Percentiles rank a stretch among this genome's conserved stretches.
phyloP scores from a whole-genome alignment of 2,329 filamentous ascomycete genomes.

The Colletotrichum spaethianum region DNA sequence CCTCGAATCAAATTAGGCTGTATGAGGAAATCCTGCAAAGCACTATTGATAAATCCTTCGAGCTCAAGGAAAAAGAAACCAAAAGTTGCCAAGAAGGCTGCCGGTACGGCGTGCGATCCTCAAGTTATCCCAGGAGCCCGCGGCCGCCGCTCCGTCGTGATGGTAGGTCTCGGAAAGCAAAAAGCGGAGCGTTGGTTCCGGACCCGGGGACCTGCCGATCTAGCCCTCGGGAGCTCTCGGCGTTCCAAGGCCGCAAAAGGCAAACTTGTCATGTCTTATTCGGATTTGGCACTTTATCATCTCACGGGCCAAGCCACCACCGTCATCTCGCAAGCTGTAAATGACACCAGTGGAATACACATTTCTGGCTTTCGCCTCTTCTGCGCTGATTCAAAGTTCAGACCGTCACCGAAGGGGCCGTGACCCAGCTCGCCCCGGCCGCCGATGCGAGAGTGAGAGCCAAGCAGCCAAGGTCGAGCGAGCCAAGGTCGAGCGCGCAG shows the following conservation, averaged over 20 bases:
- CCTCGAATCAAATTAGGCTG: neutral
- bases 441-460: conserved; percentile 33
- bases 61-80: neutral
- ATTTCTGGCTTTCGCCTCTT: conserved; percentile 27
- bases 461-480: neutral
- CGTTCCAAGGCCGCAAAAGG: neutral
- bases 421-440: conserved; percentile 21
- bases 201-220: neutral
- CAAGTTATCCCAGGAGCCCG: neutral
- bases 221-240: conserved; percentile 3
- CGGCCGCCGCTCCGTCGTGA: neutral
- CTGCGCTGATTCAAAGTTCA: conserved; percentile 33
- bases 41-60: neutral
- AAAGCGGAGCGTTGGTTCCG: neutral
- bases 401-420: conserved; percentile 28
- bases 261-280: conserved; percentile 34
- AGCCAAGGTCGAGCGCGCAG: conserved; percentile 5
- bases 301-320: conserved; percentile 28
- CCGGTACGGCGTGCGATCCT: neutral
- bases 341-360: conserved; percentile 20
- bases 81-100: neutral
- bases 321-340: conserved; percentile 1
- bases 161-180: neutral
- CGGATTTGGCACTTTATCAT: conserved; percentile 17
- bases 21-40: neutral